phyloP scores from a whole-genome alignment of 129 eudicot genomes.

The Artemisia tridentata region DNA sequence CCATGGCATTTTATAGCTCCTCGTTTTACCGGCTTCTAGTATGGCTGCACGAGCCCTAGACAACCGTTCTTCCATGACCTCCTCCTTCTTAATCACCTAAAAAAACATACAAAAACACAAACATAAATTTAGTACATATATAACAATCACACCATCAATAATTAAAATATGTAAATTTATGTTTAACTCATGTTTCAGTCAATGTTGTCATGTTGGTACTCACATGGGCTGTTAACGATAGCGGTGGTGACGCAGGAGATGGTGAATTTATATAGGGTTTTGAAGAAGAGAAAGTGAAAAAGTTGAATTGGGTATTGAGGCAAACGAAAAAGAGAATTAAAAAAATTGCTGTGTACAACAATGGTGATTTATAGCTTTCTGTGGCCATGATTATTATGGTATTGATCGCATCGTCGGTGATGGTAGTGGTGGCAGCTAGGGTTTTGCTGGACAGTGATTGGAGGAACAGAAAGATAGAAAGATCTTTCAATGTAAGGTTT shows the following conservation, averaged over 20 bases:
- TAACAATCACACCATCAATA: background rate
- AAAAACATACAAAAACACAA: background rate
- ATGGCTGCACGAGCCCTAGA: conserved; percentile 67
- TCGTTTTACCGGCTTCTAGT: conserved; percentile 38
- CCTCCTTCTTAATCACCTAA: conserved; percentile 21
- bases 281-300: conserved; percentile 33
- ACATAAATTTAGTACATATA: background rate
- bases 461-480: background rate
- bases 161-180: background rate
- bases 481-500: background rate
- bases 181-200: background rate
- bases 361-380: conserved; percentile 24
- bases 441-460: conserved; percentile 32
- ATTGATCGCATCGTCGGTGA: background rate
- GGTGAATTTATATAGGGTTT: conserved; percentile 17
- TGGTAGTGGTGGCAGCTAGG: conserved; percentile 28
- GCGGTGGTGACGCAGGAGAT: conserved; percentile 25
- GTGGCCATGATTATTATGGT: conserved; percentile 23
- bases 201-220: conserved; percentile 13
- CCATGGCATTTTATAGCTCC: conserved; percentile 21
- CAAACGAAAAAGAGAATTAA: conserved; percentile 40
- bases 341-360: conserved; percentile 36
- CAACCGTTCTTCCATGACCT: conserved; percentile 48
- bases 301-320: conserved; percentile 39
- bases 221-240: conserved; percentile 20